These are phyloP conservation scores for Rhododendron vialii DNA, from an alignment of 148 eudicot genomes.

Conservation along the genomic window DNA sequence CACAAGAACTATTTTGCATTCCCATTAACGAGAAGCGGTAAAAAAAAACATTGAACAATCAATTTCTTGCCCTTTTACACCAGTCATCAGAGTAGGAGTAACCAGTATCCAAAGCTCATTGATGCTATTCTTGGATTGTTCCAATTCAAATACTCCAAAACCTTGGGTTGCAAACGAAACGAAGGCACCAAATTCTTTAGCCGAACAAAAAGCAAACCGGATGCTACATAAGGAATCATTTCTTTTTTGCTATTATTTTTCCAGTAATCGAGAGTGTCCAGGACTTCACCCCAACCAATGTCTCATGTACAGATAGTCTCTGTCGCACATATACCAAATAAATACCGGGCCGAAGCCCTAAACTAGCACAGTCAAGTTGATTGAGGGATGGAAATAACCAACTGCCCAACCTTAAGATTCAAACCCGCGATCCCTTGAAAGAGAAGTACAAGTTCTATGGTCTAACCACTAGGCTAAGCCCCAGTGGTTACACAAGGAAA, in stretches of 20 bases:
- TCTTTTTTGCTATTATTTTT: neutral
- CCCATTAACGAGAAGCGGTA: neutral
- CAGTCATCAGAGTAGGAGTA: neutral
- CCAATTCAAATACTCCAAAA: neutral
- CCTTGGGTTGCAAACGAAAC: neutral
- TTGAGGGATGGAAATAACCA: neutral
- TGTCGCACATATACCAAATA: neutral
- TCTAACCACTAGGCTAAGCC: neutral
- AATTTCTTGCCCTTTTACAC: neutral
- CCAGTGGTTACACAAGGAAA: neutral
- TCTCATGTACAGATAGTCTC: neutral
- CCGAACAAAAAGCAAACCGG: neutral
- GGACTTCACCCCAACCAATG: neutral
- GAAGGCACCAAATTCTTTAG: neutral
- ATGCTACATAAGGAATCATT: neutral
- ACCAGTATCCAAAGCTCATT: neutral
- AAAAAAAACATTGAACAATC: neutral
- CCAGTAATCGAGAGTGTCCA: neutral
- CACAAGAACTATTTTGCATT: neutral
- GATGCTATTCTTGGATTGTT: neutral
- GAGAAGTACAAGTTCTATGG: neutral
- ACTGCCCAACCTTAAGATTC: neutral
- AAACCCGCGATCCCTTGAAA: neutral
- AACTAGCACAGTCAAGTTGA: neutral
- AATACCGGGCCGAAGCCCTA: neutral